Evolutionary conservation across 352 stramenopile genomes (phyloP).

Genomic region (Phytophthora parvispora): DNA sequence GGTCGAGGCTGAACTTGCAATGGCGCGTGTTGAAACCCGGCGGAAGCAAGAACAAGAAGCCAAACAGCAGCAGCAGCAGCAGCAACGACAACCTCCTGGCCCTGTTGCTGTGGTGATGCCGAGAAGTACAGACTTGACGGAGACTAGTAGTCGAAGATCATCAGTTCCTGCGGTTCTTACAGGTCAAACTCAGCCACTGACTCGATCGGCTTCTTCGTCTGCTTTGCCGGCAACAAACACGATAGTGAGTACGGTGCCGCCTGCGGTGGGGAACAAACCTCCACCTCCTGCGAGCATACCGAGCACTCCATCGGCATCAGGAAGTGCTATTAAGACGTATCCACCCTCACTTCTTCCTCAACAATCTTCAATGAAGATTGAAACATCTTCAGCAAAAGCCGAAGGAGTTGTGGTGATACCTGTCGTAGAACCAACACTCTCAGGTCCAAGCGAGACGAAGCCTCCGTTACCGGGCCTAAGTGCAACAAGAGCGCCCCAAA

Average conservation of each 20-base stretch:
- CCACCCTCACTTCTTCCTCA: neutral
- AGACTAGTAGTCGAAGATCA: neutral
- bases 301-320: neutral
- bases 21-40: conserved; percentile 67
- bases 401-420: neutral
- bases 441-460: neutral
- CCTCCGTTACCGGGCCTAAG: neutral
- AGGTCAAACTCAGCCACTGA: conserved; percentile 4
- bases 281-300: conserved; percentile 4
- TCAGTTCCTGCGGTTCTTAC: conserved; percentile 12
- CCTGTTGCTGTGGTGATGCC: neutral
- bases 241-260: neutral
- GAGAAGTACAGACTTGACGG: neutral
- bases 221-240: conserved; percentile 14
- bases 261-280: neutral
- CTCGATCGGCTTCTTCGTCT: conserved; percentile 42
- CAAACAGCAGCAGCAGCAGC: conserved; percentile 46
- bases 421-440: no score
- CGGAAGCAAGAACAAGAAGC: conserved; percentile 66
- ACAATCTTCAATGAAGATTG: neutral
- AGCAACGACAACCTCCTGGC: neutral
- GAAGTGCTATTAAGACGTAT: neutral
- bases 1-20: conserved; percentile 77
- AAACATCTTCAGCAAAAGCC: neutral
- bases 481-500: neutral